These are phyloP conservation scores for Apiospora aurea DNA, from an alignment of 2,329 filamentous ascomycete genomes.

Conservation along the genomic window DNA sequence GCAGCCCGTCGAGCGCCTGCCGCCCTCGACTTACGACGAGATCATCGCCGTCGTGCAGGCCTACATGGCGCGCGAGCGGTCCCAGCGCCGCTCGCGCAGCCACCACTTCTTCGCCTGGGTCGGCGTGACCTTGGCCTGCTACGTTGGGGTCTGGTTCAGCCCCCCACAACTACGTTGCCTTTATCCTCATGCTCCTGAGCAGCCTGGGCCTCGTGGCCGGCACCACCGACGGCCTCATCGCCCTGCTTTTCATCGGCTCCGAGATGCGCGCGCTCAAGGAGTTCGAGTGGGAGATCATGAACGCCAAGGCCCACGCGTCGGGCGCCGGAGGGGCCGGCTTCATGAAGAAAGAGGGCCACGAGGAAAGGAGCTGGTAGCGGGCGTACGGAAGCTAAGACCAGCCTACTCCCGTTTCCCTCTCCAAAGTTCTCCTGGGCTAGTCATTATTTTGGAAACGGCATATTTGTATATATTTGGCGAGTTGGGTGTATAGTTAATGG, in stretches of 20 bases:
- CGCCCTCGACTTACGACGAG: conserved; percentile 67
- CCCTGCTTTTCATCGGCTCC: conserved; percentile 83
- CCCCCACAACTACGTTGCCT: conserved; percentile 79
- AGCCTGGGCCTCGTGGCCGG: conserved; percentile 80
- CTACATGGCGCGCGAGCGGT: conserved; percentile 75
- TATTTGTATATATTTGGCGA: not conserved
- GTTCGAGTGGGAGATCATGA: conserved; percentile 91
- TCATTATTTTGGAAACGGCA: not conserved
- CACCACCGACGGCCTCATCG: conserved; percentile 83
- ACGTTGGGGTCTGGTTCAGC: conserved; percentile 86
- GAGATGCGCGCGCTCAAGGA: conserved; percentile 86
- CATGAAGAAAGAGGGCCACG: conserved; percentile 31
- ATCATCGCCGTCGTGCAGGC: conserved; percentile 74
- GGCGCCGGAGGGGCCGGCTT: conserved; percentile 36
- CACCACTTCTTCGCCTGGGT: conserved; percentile 76
- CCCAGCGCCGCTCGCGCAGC: conserved; percentile 75
- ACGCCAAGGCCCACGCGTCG: conserved; percentile 60
- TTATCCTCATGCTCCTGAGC: conserved; percentile 80
- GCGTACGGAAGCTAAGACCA: not conserved
- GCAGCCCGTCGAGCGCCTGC: conserved; percentile 44
- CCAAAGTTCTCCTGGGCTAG: not conserved
- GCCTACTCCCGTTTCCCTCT: not conserved
- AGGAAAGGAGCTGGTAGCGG: conserved; percentile 25
- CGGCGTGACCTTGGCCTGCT: conserved; percentile 73
- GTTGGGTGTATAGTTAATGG: too few species aligned